phyloP scores from a whole-genome alignment of 192 early-diverging fungal species.

The Chytriomyces sp. region DNA sequence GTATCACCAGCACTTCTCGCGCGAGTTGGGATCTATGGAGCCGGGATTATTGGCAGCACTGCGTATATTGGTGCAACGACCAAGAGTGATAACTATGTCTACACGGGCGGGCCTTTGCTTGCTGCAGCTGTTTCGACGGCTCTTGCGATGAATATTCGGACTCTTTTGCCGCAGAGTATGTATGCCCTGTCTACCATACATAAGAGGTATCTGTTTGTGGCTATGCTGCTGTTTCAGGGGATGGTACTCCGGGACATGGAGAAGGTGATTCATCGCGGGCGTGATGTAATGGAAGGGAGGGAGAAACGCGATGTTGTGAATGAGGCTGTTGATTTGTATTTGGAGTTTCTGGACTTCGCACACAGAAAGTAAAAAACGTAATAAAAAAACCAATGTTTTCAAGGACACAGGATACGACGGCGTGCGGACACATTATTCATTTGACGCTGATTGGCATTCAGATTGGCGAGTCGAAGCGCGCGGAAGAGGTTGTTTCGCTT shows the following conservation, averaged over 20 bases:
- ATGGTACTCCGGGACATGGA: conserved; percentile 1
- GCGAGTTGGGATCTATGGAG: conserved; percentile 5
- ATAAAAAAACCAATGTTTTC: too few relatives aligned
- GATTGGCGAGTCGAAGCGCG: neutral
- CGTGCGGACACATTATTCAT: too few relatives aligned
- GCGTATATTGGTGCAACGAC: neutral
- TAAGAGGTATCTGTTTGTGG: neutral
- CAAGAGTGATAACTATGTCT: conserved; percentile 6
- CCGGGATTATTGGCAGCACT: neutral
- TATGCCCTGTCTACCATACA: neutral
- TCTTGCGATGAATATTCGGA: neutral
- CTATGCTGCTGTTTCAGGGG: neutral
- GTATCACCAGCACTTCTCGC: neutral
- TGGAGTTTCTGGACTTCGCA: conserved; percentile 3
- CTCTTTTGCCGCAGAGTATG: neutral
- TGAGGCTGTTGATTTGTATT: conserved; percentile 14
- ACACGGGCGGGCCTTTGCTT: conserved; percentile 6
- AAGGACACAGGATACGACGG: too few relatives aligned
- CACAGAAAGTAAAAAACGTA: too few relatives aligned
- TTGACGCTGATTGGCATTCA: neutral
- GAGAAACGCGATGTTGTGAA: conserved; percentile 1
- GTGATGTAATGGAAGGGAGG: neutral
- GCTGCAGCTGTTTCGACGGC: neutral
- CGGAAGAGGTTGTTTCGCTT: neutral
- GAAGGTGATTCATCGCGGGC: neutral